These are phyloP conservation scores for Cucurbitaria berberidis DNA, from an alignment of 2,329 filamentous ascomycete genomes.

Conservation along the genomic window DNA sequence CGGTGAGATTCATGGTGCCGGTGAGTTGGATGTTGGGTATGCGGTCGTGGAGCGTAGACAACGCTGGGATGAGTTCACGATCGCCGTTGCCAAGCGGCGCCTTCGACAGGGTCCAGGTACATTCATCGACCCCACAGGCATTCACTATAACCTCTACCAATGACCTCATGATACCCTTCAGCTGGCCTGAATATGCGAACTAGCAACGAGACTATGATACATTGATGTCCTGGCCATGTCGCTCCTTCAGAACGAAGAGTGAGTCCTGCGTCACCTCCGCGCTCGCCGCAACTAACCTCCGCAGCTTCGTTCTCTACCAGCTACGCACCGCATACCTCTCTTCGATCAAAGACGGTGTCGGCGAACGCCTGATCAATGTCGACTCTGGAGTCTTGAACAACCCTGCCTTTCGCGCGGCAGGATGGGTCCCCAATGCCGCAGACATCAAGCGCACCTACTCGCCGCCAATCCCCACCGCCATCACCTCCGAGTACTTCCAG, in stretches of 20 bases:
- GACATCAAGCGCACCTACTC: constrained; percentile 85
- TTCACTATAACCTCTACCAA: constrained; percentile 3
- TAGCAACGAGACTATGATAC: constrained; percentile 23
- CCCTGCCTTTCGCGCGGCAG: constrained; percentile 80
- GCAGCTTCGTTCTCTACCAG: constrained; percentile 80
- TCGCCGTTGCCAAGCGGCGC: constrained; percentile 23
- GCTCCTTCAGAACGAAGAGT: constrained; percentile 55
- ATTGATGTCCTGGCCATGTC: constrained; percentile 44
- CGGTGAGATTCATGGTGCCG: constrained; percentile 73
- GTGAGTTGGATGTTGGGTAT: constrained; percentile 3
- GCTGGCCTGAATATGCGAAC: constrained; percentile 40
- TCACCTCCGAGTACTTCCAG: constrained; percentile 85
- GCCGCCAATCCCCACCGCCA: constrained; percentile 81
- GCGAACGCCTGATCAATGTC: constrained; percentile 81
- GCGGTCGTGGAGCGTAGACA: constrained; percentile 1
- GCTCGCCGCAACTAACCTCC: constrained; percentile 24
- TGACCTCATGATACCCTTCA: constrained; percentile 29
- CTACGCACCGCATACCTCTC: constrained; percentile 80
- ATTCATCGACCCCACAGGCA: constrained; percentile 8
- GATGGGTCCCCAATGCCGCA: constrained; percentile 76
- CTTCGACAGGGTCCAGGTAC: constrained; percentile 21
- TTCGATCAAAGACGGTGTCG: constrained; percentile 81
- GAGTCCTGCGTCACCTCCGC: constrained; percentile 20
- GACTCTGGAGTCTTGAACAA: constrained; percentile 81
- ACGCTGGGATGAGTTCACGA: constrained; percentile 22